These are phyloP conservation scores for Linanthus parryae DNA, from an alignment of 148 eudicot genomes.

Conservation along the genomic window DNA sequence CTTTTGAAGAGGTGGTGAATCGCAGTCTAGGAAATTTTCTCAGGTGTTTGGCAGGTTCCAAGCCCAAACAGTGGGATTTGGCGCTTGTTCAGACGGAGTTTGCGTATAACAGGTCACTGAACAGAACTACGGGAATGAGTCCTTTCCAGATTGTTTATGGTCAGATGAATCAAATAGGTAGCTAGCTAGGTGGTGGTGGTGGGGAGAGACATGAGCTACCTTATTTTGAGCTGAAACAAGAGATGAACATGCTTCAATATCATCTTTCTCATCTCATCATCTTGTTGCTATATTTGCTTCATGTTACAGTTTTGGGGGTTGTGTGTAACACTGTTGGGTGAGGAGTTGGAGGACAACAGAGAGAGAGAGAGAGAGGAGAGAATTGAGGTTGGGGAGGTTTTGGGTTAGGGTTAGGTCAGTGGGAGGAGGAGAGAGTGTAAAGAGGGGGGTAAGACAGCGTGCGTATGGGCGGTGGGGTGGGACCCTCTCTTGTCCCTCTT, in stretches of 20 bases:
- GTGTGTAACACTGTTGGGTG: neutral
- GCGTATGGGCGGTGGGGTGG: slow-evolving; percentile 1
- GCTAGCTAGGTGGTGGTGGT: neutral
- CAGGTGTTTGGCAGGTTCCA: neutral
- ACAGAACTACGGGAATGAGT: no score
- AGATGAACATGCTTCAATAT: no score
- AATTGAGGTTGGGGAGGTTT: neutral
- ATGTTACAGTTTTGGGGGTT: neutral
- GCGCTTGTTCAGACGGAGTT: no score
- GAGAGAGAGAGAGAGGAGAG: neutral
- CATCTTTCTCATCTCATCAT: no score
- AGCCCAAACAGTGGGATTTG: neutral
- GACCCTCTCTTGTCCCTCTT: neutral
- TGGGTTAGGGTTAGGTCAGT: neutral
- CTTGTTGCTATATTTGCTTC: no score
- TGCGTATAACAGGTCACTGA: no score
- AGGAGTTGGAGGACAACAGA: neutral
- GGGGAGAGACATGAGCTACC: neutral
- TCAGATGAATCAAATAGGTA: no score
- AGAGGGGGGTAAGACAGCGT: neutral
- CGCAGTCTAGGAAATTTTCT: neutral
- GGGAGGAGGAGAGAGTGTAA: neutral
- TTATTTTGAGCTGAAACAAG: neutral
- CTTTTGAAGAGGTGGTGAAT: neutral
- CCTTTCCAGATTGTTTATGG: no score